These are phyloP conservation scores for Mortierella sp. DNA, from an alignment of 371 early-diverging fungal species.

Conservation along the genomic window DNA sequence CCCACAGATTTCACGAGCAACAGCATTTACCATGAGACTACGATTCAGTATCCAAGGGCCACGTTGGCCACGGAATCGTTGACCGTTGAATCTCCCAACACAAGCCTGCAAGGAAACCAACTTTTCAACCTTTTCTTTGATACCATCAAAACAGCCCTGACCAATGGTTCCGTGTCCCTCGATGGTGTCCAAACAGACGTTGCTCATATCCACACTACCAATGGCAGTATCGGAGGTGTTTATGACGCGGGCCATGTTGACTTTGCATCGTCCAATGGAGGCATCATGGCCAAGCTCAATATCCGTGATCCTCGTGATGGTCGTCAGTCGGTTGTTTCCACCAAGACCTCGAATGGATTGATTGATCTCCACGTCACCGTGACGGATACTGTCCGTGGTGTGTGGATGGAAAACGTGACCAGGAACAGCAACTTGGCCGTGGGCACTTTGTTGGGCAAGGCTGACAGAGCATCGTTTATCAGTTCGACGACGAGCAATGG, in stretches of 20 bases:
- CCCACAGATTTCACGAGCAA: conserved; percentile 4
- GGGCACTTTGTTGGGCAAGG: conserved; percentile 27
- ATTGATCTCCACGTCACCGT: conserved; percentile 24
- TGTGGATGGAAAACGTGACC: conserved; percentile 26
- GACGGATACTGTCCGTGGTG: conserved; percentile 22
- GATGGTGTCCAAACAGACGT: conserved; percentile 10
- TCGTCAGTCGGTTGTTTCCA: conserved; percentile 11
- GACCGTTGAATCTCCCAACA: conserved; percentile 17
- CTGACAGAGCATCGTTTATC: conserved; percentile 21
- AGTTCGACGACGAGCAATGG: conserved; percentile 18
- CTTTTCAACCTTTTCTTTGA: conserved; percentile 25
- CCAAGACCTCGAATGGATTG: conserved; percentile 12
- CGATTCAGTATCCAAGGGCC: conserved; percentile 24
- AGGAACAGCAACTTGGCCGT: conserved; percentile 23
- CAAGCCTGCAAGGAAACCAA: conserved; percentile 7
- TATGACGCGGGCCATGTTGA: conserved; percentile 24
- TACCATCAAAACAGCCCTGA: conserved; percentile 14
- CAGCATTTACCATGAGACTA: conserved; percentile 40
- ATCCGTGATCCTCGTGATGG: conserved; percentile 25
- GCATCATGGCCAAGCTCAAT: conserved; percentile 18
- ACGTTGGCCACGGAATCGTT: conserved; percentile 6
- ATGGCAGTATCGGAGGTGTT: conserved; percentile 18
- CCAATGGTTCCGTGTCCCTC: conserved; percentile 26
- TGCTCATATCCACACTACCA: conserved; percentile 18
- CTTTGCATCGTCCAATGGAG: conserved; percentile 15